These are phyloP conservation scores for Colletotrichum sp. DNA, from an alignment of 2,329 filamentous ascomycete species.

Conservation along the genomic window DNA sequence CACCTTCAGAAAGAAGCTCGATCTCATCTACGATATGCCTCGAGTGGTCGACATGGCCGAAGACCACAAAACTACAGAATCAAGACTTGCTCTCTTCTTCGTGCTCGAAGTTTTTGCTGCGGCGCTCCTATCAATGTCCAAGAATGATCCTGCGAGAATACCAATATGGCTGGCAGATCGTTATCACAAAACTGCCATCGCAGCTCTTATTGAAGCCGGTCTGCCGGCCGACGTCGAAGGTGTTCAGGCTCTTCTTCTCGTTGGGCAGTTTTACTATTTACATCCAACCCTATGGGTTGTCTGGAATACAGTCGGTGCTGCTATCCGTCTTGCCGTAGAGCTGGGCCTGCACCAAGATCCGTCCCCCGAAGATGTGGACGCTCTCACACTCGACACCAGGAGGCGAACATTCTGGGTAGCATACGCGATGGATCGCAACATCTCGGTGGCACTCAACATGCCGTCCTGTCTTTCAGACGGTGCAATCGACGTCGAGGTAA, in stretches of 20 bases:
- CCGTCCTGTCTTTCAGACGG: neutral
- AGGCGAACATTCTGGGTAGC: neutral
- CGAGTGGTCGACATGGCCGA: neutral
- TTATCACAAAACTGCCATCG: neutral
- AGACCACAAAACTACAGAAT: neutral
- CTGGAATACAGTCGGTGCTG: neutral
- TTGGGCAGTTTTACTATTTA: neutral
- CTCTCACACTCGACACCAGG: neutral
- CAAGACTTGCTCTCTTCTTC: neutral
- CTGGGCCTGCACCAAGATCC: neutral
- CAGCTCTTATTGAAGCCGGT: neutral
- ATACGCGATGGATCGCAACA: neutral
- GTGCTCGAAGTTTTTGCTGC: neutral
- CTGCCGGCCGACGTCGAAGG: neutral
- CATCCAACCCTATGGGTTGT: neutral
- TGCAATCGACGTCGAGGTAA: neutral
- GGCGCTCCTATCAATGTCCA: neutral
- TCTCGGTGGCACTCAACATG: neutral
- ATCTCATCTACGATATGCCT: neutral
- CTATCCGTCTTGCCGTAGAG: neutral
- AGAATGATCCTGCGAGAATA: neutral
- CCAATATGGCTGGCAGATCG: neutral
- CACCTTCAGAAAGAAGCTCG: neutral
- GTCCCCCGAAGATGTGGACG: neutral
- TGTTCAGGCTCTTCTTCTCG: neutral